These are phyloP conservation scores for Coelastrella sp. DNA, from an alignment of 139 green algal genomes.

Conservation along the genomic window DNA sequence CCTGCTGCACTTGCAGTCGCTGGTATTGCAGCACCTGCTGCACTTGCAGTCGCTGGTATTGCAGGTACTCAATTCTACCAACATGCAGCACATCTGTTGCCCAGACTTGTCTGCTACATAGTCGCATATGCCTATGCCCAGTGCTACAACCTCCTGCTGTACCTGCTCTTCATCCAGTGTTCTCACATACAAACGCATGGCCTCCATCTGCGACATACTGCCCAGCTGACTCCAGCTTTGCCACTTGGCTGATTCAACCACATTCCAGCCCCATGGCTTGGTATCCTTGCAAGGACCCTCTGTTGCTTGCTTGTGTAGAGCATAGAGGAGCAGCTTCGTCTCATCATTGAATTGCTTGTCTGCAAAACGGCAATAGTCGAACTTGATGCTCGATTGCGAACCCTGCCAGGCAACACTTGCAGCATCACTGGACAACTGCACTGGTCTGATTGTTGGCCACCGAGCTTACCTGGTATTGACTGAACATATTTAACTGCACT, in stretches of 20 bases:
- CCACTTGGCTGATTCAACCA: constrained; percentile 89
- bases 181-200: constrained; percentile 95
- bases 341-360: constrained; percentile 76
- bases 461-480: constrained; percentile 49
- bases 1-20: too few relatives aligned
- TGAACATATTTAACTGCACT: constrained; percentile 59
- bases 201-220: constrained; percentile 87
- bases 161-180: constrained; percentile 88
- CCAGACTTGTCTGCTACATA: too few relatives aligned
- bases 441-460: too few relatives aligned
- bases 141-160: not conserved
- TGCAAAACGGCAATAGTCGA: too few relatives aligned
- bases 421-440: too few relatives aligned
- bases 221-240: constrained; percentile 76
- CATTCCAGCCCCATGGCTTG: constrained; percentile 92
- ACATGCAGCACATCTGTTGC: too few relatives aligned
- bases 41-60: too few relatives aligned
- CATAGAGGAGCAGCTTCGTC: constrained; percentile 84
- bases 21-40: too few relatives aligned
- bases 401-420: too few relatives aligned
- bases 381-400: too few relatives aligned
- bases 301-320: constrained; percentile 86
- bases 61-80: too few relatives aligned
- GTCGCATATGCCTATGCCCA: too few relatives aligned
- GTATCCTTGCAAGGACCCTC: constrained; percentile 82